Percentiles rank a stretch among this genome's conserved stretches.
Conservation (phyloP, 306 rosid species). For the Sophora flavescens region DNA sequence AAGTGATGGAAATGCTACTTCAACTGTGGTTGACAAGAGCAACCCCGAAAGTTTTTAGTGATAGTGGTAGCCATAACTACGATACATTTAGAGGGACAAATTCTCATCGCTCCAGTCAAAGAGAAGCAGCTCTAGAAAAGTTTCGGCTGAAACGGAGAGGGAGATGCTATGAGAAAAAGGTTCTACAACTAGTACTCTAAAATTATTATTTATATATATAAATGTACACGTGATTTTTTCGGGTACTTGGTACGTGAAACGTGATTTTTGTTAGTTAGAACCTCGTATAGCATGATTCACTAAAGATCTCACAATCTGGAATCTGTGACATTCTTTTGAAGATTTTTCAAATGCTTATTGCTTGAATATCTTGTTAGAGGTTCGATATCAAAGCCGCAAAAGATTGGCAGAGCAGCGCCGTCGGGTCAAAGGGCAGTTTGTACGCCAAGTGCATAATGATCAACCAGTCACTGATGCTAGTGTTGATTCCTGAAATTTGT, state of each 20-base stretch:
- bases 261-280: conserved; percentile 20
- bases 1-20: conserved; percentile 56
- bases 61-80: conserved; percentile 32
- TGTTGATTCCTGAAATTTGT: conserved; percentile 49
- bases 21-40: conserved; percentile 40
- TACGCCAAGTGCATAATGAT: conserved; percentile 55
- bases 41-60: conserved; percentile 48
- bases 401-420: conserved; percentile 77
- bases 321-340: conserved; percentile 10
- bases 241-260: no score
- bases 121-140: conserved; percentile 80
- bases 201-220: conserved; percentile 19
- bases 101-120: conserved; percentile 58
- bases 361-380: conserved; percentile 46
- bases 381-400: conserved; percentile 73
- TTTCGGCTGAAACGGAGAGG: conserved; percentile 75
- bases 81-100: conserved; percentile 52
- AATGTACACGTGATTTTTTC: neutral
- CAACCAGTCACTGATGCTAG: conserved; percentile 40
- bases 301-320: neutral
- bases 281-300: neutral
- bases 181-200: conserved; percentile 31
- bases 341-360: conserved; percentile 21
- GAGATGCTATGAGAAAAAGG: conserved; percentile 81
- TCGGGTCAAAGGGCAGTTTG: conserved; percentile 78